phyloP scores from a whole-genome alignment of 768 basidiomycete species.

The Butyriboletus loyo region DNA sequence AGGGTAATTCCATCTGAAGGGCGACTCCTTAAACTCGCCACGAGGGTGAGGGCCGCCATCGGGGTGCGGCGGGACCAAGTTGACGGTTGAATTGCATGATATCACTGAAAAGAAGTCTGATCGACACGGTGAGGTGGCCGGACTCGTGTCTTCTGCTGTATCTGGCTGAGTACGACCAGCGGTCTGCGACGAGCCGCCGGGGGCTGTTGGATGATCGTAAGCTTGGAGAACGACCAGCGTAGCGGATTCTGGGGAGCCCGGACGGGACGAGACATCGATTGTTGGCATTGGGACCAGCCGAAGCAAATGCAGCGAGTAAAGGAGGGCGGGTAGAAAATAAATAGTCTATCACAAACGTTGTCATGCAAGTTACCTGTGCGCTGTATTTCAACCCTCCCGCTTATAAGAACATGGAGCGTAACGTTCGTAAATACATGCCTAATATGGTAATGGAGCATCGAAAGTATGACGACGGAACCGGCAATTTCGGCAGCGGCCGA shows the following conservation, averaged over 20 bases:
- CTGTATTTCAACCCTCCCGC: constrained; percentile 5
- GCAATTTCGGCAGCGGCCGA: neutral
- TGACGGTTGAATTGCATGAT: constrained; percentile 22
- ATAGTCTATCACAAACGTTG: constrained; percentile 1
- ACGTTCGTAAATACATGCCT: constrained; percentile 34
- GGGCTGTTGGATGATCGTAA: constrained; percentile 15
- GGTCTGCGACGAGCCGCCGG: neutral
- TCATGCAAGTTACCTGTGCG: neutral
- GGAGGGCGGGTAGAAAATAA: constrained; percentile 19
- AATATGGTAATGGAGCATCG: constrained; percentile 14
- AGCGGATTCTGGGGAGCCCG: constrained; percentile 27
- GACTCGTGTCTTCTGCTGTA: constrained; percentile 2
- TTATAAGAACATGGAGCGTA: constrained; percentile 17
- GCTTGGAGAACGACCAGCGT: constrained; percentile 28
- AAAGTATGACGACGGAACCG: neutral
- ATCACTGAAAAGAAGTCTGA: constrained; percentile 23
- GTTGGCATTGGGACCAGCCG: constrained; percentile 11
- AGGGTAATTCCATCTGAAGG: constrained; percentile 32
- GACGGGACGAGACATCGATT: constrained; percentile 4
- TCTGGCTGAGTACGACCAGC: neutral
- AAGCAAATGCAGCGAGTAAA: neutral
- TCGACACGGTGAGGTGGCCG: constrained; percentile 14
- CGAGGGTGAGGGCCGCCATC: constrained; percentile 3
- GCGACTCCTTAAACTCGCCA: constrained; percentile 27
- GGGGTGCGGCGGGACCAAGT: constrained; percentile 21